Evolutionary conservation across 192 early-diverging fungal species (phyloP), one percentile per base, ranked within the genome.

Genomic region (Entomortierella lignicola): DNA sequence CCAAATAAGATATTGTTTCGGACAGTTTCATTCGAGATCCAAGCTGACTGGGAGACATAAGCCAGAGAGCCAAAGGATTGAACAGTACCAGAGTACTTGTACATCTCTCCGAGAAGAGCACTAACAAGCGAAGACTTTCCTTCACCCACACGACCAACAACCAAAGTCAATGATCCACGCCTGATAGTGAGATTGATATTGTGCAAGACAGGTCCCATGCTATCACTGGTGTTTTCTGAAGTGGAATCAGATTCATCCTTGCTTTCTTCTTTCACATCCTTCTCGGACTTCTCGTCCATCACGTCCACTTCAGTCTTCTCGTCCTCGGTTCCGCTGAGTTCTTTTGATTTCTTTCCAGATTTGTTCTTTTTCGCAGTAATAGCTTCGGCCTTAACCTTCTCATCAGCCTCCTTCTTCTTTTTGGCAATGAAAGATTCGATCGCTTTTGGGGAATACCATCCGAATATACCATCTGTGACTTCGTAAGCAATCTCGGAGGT

Each of bases 1-100:
- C 95, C 96, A 89, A 97, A 96, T 15, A 92, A 55, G 80, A 99
- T 92, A 77, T 98, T 98, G 41, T 97, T 94, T 32, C 93, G 87
- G 32, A 98, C 60, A 8, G 92, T 94, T 11, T 90, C 90, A 66
- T 99, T 99, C 90, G 95, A 91, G 52, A 99, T 94, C 96, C 96
- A 99, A 13, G 97, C 88, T 58, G 83, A 77, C 55, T 91, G 85
- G 2, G 83, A 51, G 4, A 83, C 85, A 63, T 59, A 68, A 44
- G 66, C 66, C 17, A 68, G 2, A 15, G 66, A 68, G 15, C 66
- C 66, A 68, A 48, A 50, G 4, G 66, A 13, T 11, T 5, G n/a
- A 7, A 69, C 55, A 10, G 51, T 11, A 0, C 79, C 79, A 23
- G 32, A n/a, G 27, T 81, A 71, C 44, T 56, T 48, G 47, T 81